Percentiles rank a stretch among this genome's conserved stretches.
Conservation (phyloP, 2,329 filamentous ascomycete genomes). For the Colletotrichum nymphaeae region DNA sequence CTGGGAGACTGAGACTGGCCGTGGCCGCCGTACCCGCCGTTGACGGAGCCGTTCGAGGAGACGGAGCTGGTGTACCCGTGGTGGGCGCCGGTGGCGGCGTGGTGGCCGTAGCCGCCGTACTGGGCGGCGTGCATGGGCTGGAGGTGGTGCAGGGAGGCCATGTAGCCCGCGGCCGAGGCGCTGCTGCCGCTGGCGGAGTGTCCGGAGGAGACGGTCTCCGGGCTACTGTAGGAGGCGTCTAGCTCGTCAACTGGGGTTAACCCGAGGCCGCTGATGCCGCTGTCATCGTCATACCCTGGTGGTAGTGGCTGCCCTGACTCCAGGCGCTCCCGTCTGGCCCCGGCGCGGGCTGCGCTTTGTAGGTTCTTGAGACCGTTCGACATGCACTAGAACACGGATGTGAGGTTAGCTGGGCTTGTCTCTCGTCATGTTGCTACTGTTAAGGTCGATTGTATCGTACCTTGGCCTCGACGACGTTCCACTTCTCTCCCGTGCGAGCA, state of each 20-base stretch:
- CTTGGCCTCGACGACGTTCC: slow-evolving; percentile 76
- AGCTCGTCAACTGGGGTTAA: slow-evolving; percentile 70
- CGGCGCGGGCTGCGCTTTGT: slow-evolving; percentile 74
- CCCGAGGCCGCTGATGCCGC: slow-evolving; percentile 73
- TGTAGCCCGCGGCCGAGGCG: slow-evolving; percentile 44
- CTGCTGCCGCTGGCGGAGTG: slow-evolving; percentile 53
- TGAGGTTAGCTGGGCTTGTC: slow-evolving; percentile 25
- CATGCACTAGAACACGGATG: slow-evolving; percentile 73
- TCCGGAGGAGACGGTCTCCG: slow-evolving; percentile 59
- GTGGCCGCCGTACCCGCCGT: slow-evolving; percentile 44
- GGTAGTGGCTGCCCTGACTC: slow-evolving; percentile 57
- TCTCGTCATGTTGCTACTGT: background rate
- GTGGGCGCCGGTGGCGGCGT: slow-evolving; percentile 21
- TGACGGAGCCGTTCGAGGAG: slow-evolving; percentile 55
- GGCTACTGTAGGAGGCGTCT: slow-evolving; percentile 67
- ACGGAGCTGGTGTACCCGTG: slow-evolving; percentile 66
- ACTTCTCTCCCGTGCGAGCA: slow-evolving; percentile 82
- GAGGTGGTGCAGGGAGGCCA: slow-evolving; percentile 43
- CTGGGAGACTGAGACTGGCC: slow-evolving; percentile 40
- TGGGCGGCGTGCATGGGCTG: slow-evolving; percentile 38
- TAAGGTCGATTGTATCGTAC: slow-evolving; percentile 49
- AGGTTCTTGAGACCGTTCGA: slow-evolving; percentile 86
- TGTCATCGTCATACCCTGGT: slow-evolving; percentile 74
- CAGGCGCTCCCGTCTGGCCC: slow-evolving; percentile 72
- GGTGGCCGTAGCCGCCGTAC: slow-evolving; percentile 43